These are phyloP conservation scores for Taphrina communis DNA, from an alignment of 1,139 yeast species.

Conservation along the genomic window DNA sequence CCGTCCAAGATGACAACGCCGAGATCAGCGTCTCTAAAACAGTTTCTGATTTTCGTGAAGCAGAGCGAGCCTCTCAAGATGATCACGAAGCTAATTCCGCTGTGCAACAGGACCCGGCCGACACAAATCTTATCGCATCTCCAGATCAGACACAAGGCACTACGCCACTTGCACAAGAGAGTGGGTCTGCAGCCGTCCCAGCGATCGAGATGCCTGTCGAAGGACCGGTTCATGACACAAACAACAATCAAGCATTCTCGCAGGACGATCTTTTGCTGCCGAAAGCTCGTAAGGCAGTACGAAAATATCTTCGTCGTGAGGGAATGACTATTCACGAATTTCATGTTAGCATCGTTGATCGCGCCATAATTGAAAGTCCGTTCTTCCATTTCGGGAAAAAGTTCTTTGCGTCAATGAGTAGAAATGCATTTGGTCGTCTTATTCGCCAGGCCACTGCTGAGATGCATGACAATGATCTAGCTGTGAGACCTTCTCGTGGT, in stretches of 20 bases:
- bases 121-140: too few species aligned
- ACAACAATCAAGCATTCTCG: not conserved
- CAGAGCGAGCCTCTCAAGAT: too few species aligned
- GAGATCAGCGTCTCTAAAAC: too few species aligned
- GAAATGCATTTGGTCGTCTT: constrained; percentile 1
- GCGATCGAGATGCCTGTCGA: not conserved
- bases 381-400: constrained; percentile 13
- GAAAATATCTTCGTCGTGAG: not conserved
- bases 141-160: too few species aligned
- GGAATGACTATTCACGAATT: not conserved
- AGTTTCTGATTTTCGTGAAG: too few species aligned
- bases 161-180: too few species aligned
- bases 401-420: constrained; percentile 12
- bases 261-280: not conserved
- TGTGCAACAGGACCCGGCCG: too few species aligned
- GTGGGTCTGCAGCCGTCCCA: too few species aligned
- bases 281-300: constrained; percentile 3
- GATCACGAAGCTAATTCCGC: too few species aligned
- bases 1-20: too few species aligned
- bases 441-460: constrained; percentile 1
- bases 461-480: not conserved
- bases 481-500: not conserved
- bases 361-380: not conserved
- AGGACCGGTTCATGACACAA: not conserved
- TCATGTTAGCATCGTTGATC: not conserved